A percentile compares a stretch with the other conserved stretches of the same genome.
Evolutionary conservation across 179 eudicot species (phyloP).

Genomic region (Patellifolia procumbens): DNA sequence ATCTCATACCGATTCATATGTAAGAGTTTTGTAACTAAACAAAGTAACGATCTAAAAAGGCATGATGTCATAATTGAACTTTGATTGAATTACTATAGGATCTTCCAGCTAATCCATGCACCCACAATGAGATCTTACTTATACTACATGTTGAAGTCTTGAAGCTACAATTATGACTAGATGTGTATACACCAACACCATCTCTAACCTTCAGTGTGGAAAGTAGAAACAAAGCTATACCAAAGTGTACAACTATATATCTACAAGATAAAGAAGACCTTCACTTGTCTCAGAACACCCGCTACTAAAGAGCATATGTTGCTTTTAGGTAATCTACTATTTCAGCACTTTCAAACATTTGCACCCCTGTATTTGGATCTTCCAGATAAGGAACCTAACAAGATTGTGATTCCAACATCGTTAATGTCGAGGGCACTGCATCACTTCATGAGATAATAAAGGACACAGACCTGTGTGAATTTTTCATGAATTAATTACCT

Average conservation of each 20-base stretch:
- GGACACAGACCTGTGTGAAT: background rate
- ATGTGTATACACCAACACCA: background rate
- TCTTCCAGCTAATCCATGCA: background rate
- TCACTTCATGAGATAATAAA: background rate
- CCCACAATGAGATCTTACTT: background rate
- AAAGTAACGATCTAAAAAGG: background rate
- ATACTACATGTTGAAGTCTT: no score
- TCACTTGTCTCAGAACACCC: background rate
- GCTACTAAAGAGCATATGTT: slow-evolving; percentile 65
- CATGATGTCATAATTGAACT: background rate
- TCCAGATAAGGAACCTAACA: slow-evolving; percentile 83
- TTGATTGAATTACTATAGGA: background rate
- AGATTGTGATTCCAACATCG: slow-evolving; percentile 1
- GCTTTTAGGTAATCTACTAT: slow-evolving; percentile 81
- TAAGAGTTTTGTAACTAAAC: background rate
- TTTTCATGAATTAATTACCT: slow-evolving; percentile 42
- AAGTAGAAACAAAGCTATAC: background rate
- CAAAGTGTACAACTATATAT: slow-evolving; percentile 1
- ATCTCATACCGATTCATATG: background rate
- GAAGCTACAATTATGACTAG: background rate
- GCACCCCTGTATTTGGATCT: slow-evolving; percentile 93
- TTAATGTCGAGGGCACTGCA: background rate
- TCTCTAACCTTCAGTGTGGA: background rate
- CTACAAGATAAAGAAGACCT: slow-evolving; percentile 12
- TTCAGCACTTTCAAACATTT: slow-evolving; percentile 96